A percentile compares a stretch with the other conserved stretches of the same genome.
Evolutionary conservation across 2,329 filamentous ascomycete genomes (phyloP).

Genomic region (Sclerotinia glacialis): DNA sequence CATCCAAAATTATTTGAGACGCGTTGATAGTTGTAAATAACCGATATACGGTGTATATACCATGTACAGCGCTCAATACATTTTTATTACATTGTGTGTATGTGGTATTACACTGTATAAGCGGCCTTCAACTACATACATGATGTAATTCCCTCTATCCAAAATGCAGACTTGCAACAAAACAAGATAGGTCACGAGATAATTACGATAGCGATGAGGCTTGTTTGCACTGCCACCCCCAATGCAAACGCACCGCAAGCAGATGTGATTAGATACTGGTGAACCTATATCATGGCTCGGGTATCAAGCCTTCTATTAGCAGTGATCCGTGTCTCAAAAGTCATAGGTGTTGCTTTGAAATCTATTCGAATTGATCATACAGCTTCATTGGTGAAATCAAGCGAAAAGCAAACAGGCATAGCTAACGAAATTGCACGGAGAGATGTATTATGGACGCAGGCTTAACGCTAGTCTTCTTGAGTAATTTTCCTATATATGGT

Average conservation of each 20-base stretch:
- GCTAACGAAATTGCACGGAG: no score
- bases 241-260: neutral
- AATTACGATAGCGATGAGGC: neutral
- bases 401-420: neutral
- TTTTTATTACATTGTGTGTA: no score
- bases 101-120: no score
- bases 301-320: neutral
- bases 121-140: no score
- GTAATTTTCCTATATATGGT: no score
- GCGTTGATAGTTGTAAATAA: no score
- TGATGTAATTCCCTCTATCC: neutral
- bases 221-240: neutral
- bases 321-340: neutral
- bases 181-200: neutral
- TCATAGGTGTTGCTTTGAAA: neutral
- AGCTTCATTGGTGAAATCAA: neutral
- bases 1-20: neutral
- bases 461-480: no score
- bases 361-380: neutral
- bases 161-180: neutral
- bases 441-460: no score
- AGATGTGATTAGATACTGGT: neutral
- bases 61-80: no score
- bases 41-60: no score
- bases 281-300: neutral